Conservation (phyloP, 1,284 basidiomycete species). For the Caloboletus inedulis region DNA sequence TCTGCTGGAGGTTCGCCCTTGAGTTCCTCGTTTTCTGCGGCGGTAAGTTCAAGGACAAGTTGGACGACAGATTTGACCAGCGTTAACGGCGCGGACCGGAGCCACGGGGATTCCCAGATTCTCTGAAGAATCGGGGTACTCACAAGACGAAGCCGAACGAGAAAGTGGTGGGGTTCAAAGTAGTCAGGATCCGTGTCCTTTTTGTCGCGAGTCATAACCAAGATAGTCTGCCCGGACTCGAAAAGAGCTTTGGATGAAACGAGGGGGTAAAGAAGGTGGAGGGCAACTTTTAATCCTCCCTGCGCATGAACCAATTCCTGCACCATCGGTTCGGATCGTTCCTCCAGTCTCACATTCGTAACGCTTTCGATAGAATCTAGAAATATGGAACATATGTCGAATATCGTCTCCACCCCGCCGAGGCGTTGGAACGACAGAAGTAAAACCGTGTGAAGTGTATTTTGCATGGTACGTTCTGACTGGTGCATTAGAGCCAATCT, state of each 20-base stretch:
- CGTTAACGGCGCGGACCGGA: constrained; percentile 68
- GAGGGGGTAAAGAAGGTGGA: constrained; percentile 76
- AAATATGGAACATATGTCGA: constrained; percentile 59
- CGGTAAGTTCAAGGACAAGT: constrained; percentile 78
- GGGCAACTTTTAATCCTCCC: constrained; percentile 77
- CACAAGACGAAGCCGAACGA: constrained; percentile 76
- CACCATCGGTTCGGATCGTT: constrained; percentile 54
- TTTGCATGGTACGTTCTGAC: constrained; percentile 70
- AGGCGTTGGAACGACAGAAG: constrained; percentile 71
- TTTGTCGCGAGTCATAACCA: constrained; percentile 74
- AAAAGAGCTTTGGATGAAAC: constrained; percentile 78
- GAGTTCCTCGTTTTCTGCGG: constrained; percentile 76
- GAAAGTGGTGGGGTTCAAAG: constrained; percentile 84
- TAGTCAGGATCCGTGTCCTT: constrained; percentile 70
- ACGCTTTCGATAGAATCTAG: constrained; percentile 56
- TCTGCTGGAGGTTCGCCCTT: constrained; percentile 39
- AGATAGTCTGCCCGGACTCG: constrained; percentile 80
- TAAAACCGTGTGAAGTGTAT: constrained; percentile 80
- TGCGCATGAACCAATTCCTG: constrained; percentile 74
- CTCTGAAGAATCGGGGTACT: constrained; percentile 66
- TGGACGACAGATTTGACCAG: constrained; percentile 76
- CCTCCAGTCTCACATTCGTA: constrained; percentile 45
- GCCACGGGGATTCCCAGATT: constrained; percentile 86
- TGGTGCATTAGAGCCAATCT: constrained; percentile 6
- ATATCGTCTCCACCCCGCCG: constrained; percentile 72